Evolutionary conservation across 148 eudicot genomes (phyloP).

Genomic region (Nyssa sinensis): DNA sequence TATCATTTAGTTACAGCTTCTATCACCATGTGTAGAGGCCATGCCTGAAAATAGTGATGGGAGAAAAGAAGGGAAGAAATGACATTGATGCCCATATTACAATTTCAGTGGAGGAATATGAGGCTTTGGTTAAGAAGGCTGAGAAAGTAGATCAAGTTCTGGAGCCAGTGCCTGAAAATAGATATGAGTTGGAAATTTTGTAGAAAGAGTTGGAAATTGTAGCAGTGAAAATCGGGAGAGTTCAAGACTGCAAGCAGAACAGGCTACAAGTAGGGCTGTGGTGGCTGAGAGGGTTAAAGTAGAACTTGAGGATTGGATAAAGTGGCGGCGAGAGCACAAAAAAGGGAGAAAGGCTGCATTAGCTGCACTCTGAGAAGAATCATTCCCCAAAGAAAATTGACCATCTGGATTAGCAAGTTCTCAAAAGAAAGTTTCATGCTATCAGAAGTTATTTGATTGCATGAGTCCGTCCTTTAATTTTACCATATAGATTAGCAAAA

Average conservation of each 20-base stretch:
- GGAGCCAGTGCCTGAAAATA: not conserved
- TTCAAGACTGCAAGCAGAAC: slow-evolving; percentile 35
- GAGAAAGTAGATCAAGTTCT: not conserved
- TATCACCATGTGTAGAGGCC: not conserved
- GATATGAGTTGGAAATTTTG: slow-evolving; percentile 1
- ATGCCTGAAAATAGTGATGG: too few relatives aligned
- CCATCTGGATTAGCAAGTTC: too few relatives aligned
- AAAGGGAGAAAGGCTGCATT: slow-evolving; percentile 28
- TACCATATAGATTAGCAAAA: too few relatives aligned
- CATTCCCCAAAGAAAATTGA: slow-evolving; percentile 18
- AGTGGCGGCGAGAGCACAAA: slow-evolving; percentile 22
- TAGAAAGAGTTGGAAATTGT: slow-evolving; percentile 17
- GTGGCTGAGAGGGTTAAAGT: slow-evolving; percentile 34
- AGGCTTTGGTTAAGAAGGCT: not conserved
- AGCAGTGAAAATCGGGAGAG: slow-evolving; percentile 20
- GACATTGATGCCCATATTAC: not conserved
- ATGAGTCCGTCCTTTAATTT: too few relatives aligned
- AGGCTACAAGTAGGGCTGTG: slow-evolving; percentile 35
- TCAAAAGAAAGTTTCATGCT: too few relatives aligned
- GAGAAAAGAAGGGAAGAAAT: not conserved
- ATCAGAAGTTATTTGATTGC: too few relatives aligned
- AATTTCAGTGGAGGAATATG: slow-evolving; percentile 11
- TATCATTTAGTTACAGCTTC: not conserved
- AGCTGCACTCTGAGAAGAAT: slow-evolving; percentile 28
- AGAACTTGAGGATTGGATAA: slow-evolving; percentile 25